A percentile compares a stretch with the other conserved stretches of the same genome.
These are phyloP conservation scores for Mesotaenium endlicherianum DNA, from an alignment of 139 green algal species.

Conservation along the genomic window DNA sequence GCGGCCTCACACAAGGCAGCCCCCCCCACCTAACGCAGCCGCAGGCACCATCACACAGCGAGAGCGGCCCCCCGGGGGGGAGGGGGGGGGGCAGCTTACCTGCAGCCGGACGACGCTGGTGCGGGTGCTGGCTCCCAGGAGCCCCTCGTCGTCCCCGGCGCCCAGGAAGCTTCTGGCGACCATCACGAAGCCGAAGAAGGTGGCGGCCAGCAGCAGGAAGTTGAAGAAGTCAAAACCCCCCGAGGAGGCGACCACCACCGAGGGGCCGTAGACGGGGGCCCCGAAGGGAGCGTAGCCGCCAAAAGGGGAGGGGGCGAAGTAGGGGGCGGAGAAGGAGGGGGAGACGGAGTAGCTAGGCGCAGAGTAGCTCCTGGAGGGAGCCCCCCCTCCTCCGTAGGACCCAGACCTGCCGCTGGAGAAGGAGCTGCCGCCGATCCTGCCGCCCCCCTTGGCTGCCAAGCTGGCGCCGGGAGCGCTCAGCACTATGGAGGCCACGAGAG, in stretches of 20 bases:
- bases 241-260: conserved; percentile 14
- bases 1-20: not conserved
- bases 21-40: not conserved
- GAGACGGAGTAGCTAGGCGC: not conserved
- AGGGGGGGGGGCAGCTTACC: too few relatives aligned
- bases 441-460: conserved; percentile 32
- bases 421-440: conserved; percentile 34
- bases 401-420: conserved; percentile 7
- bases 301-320: conserved; percentile 31
- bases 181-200: conserved; percentile 18
- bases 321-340: conserved; percentile 19
- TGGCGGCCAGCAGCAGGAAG: conserved; percentile 9
- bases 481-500: conserved; percentile 4
- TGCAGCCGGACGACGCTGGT: conserved; percentile 27
- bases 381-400: too few relatives aligned
- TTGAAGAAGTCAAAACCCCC: not conserved
- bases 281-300: conserved; percentile 2
- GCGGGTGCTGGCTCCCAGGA: not conserved
- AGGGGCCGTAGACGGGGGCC: conserved; percentile 4
- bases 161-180: too few relatives aligned
- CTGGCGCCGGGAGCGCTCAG: not conserved
- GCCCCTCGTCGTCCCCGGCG: not conserved
- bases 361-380: not conserved
- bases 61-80: too few relatives aligned
- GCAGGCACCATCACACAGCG: not conserved